Evolutionary conservation across 2,329 filamentous ascomycete species (phyloP).

Genomic region (Diaporthe vexans): DNA sequence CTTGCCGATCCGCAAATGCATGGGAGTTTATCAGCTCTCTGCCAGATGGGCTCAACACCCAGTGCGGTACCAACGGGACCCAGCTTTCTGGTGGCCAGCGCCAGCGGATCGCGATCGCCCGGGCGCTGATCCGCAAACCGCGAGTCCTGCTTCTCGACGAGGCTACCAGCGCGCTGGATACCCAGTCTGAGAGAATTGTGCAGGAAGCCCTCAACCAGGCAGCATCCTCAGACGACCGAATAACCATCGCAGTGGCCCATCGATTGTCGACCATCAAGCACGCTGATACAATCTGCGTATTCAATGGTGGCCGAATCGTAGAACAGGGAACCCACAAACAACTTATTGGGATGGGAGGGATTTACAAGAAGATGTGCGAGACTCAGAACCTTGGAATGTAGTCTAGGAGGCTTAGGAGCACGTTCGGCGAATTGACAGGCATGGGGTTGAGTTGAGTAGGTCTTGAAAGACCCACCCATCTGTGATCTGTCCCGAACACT

Average conservation of each 20-base stretch:
- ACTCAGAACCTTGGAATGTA: not conserved
- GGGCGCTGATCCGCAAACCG: not conserved
- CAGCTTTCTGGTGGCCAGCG: not conserved
- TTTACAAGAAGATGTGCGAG: not conserved
- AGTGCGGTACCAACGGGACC: not conserved
- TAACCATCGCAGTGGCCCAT: not conserved
- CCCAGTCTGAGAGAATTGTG: constrained; percentile 2
- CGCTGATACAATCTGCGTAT: not conserved
- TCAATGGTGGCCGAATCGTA: not conserved
- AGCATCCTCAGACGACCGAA: not conserved
- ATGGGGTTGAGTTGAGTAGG: too few species aligned
- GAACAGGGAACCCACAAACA: not conserved
- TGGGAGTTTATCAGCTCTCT: not conserved
- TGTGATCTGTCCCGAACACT: too few species aligned
- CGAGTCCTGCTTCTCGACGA: not conserved
- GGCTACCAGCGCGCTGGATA: not conserved
- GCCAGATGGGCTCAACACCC: not conserved
- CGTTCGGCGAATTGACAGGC: too few species aligned
- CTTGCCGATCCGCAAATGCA: not conserved
- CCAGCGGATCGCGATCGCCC: not conserved
- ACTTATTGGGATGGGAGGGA: not conserved
- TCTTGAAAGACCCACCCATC: too few species aligned
- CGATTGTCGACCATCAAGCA: not conserved
- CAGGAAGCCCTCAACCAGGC: not conserved
- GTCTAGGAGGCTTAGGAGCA: not conserved